phyloP scores from a whole-genome alignment of 2,329 filamentous ascomycete genomes.

The Pseudogymnoascus sp. region DNA sequence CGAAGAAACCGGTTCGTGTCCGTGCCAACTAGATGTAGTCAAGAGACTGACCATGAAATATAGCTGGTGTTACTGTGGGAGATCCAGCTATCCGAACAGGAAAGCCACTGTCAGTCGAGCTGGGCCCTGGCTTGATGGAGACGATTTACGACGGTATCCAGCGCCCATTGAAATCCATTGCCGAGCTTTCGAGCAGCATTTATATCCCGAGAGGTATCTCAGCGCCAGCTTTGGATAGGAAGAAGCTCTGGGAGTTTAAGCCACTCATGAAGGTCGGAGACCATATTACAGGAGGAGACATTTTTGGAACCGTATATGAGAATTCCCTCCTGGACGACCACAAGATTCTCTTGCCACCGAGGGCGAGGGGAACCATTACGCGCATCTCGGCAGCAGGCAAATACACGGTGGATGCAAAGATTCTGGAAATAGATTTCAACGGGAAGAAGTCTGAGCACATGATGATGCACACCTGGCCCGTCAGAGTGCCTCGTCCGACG shows the following conservation, averaged over 20 bases:
- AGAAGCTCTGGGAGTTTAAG: conserved; percentile 94
- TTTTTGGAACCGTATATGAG: conserved; percentile 90
- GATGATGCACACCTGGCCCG: conserved; percentile 99
- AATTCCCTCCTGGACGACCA: conserved; percentile 92
- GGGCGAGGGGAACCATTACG: conserved; percentile 85
- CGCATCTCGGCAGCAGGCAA: conserved; percentile 80
- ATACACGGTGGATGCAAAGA: conserved; percentile 89
- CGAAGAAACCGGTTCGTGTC: conserved; percentile 79
- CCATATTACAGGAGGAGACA: conserved; percentile 91
- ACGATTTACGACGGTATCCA: conserved; percentile 99
- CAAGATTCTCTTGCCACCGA: conserved; percentile 84
- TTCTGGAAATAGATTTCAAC: conserved; percentile 94
- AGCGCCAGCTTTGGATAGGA: conserved; percentile 76
- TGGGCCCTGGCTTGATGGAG: conserved; percentile 93
- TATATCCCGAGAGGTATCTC: conserved; percentile 95
- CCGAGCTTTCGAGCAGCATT: conserved; percentile 71
- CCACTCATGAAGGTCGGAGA: conserved; percentile 89
- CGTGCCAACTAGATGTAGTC: background rate
- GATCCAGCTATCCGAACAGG: conserved; percentile 85
- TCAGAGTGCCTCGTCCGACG: conserved; percentile 85
- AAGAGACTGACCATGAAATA: conserved; percentile 22
- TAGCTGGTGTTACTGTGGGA: conserved; percentile 89
- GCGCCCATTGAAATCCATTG: conserved; percentile 80
- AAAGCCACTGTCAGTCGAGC: conserved; percentile 94
- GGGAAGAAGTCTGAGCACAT: conserved; percentile 87